Evolutionary conservation across 805 yeast genomes (phyloP).

Genomic region (Saccharomycopsis sp.): DNA sequence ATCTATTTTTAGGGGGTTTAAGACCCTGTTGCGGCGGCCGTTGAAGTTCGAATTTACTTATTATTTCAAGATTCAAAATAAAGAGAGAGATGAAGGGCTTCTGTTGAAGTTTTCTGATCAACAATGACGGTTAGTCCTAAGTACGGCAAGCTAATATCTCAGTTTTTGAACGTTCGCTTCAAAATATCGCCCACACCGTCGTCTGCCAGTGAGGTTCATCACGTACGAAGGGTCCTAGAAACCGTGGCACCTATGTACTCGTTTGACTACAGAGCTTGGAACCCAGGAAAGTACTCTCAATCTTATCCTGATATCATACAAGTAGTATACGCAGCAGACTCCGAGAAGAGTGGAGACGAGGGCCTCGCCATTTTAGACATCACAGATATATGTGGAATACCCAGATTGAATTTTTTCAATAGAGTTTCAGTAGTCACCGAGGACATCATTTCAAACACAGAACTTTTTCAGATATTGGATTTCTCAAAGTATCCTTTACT

Average conservation of each 20-base stretch:
- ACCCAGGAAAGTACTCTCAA: conserved; percentile 1
- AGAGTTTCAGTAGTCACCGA: too few relatives aligned
- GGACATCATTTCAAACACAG: too few relatives aligned
- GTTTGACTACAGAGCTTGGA: not conserved
- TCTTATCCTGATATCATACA: not conserved
- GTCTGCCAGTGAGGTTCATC: conserved; percentile 5
- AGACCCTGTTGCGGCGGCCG: not conserved
- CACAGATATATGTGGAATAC: not conserved
- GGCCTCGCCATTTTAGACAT: not conserved
- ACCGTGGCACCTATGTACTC: not conserved
- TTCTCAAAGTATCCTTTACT: too few relatives aligned
- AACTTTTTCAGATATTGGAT: too few relatives aligned
- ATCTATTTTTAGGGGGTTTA: too few relatives aligned
- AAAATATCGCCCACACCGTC: conserved; percentile 1
- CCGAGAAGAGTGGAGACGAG: not conserved
- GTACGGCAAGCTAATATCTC: too few relatives aligned
- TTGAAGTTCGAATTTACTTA: not conserved
- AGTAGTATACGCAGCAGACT: not conserved
- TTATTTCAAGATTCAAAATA: not conserved
- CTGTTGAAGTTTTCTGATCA: not conserved
- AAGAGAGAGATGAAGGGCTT: not conserved
- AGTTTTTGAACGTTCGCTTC: not conserved
- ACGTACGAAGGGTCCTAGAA: not conserved
- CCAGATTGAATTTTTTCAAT: conserved; percentile 2
- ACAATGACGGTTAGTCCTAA: too few relatives aligned